Base-by-base conservation (phyloP, 148 eudicot species). In the Camellia granthamiana region DNA sequence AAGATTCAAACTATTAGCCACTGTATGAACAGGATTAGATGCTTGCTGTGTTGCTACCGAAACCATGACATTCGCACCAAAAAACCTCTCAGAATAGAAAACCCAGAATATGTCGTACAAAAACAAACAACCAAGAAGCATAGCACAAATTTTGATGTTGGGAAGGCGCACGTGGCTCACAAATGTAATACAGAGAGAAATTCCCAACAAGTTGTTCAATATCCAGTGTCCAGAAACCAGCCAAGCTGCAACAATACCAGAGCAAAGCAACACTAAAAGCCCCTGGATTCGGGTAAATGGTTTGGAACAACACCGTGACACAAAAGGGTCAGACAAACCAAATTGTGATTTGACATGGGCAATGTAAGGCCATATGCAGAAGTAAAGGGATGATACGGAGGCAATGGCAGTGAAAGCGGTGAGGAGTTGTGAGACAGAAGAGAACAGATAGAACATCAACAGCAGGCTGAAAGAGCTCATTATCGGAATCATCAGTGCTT, bases 11-110 rank as follows among this genome's bases (percentile, higher is more conserved):
- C 97, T 92, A 84, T 89, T 69, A 75, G 98, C 99, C 74, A 96
- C 98, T 3, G 98, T 96, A 82, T 96, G 99, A 75, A 96, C 92
- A 30, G 99, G 99, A 86, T 96, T 96, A 23, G 98, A 90, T 38
- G 99, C 99, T 84, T 96, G 97, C 80, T 96, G 97, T 72, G 98
- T 96, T 69, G 99, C 99, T 69, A 96, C 99, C 0, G 99, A 94
- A 54, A 96, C 99, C 99, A 96, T 96, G 38, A 96, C 99, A 78
- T 96, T 96, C 55, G 91, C 99, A 60, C 99, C 99, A 77, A 96
- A 96, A 85, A 96, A 89, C 79, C 91, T 92, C 89, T 96, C 99
- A 3, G 99, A 96, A 82, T 84, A 96, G 87, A 96, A 96, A 10
- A 96, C 99, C 99, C 99, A 96, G 80, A 96, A 96, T 77, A 96